Conservation (phyloP, 139 green algal species). For the Chlamydomonas applanata region DNA sequence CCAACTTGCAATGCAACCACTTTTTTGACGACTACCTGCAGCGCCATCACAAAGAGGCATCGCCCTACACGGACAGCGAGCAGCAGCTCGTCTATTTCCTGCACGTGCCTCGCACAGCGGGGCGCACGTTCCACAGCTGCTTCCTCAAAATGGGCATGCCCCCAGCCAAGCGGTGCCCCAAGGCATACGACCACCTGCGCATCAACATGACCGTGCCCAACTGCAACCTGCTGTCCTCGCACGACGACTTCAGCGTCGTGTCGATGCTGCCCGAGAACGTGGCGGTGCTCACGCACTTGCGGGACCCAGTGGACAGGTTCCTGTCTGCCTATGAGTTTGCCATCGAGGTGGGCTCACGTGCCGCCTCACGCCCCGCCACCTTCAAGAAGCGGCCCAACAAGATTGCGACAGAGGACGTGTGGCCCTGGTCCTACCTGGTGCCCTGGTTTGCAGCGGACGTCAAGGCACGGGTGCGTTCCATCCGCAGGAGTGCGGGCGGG, state of each 20-base stretch:
- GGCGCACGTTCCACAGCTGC: constrained; percentile 82
- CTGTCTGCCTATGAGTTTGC: constrained; percentile 91
- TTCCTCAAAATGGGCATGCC: constrained; percentile 72
- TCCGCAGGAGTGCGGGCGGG: too few relatives aligned
- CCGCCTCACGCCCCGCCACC: not conserved
- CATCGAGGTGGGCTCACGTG: constrained; percentile 25
- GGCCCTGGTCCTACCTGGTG: constrained; percentile 89
- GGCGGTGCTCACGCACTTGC: constrained; percentile 60
- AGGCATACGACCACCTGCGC: constrained; percentile 82
- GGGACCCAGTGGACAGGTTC: constrained; percentile 80
- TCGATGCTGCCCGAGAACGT: constrained; percentile 49
- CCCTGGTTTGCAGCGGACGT: constrained; percentile 73
- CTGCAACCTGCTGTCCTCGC: constrained; percentile 77
- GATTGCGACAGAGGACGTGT: constrained; percentile 81
- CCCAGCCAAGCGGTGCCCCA: constrained; percentile 56
- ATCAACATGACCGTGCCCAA: constrained; percentile 54
- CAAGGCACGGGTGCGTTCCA: constrained; percentile 33
- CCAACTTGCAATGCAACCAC: constrained; percentile 5
- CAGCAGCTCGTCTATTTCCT: constrained; percentile 88
- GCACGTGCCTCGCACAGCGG: constrained; percentile 90
- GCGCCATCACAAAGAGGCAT: constrained; percentile 44
- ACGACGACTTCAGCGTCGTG: constrained; percentile 89
- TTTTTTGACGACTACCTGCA: constrained; percentile 36
- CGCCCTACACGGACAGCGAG: constrained; percentile 20
- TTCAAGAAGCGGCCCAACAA: constrained; percentile 32